A percentile compares a stretch with the other conserved stretches of the same genome.
These are phyloP conservation scores for Coemansia erecta DNA, from an alignment of 192 early-diverging fungal genomes.

Conservation along the genomic window DNA sequence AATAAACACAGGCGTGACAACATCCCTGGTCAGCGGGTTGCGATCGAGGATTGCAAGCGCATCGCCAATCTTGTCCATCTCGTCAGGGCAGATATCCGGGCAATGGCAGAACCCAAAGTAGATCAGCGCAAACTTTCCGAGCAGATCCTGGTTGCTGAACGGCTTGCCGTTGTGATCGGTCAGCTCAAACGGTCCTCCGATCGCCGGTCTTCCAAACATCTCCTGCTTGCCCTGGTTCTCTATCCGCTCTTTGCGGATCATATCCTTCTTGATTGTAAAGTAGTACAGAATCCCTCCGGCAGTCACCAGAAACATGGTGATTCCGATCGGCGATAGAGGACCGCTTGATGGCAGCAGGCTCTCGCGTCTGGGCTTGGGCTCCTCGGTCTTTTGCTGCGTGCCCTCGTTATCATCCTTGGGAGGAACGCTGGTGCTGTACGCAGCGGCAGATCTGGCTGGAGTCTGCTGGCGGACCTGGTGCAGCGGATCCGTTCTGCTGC, in stretches of 20 bases:
- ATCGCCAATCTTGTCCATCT: slow-evolving; percentile 95
- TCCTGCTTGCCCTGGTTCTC: slow-evolving; percentile 17
- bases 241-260: slow-evolving; percentile 39
- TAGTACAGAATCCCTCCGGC: slow-evolving; percentile 61
- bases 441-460: neutral
- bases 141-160: slow-evolving; percentile 43
- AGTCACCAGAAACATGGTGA: slow-evolving; percentile 56
- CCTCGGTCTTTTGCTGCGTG: slow-evolving; percentile 10
- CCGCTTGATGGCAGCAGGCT: slow-evolving; percentile 30
- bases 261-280: slow-evolving; percentile 64
- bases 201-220: slow-evolving; percentile 82
- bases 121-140: slow-evolving; percentile 81
- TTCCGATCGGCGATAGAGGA: slow-evolving; percentile 47
- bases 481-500: too few relatives aligned
- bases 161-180: slow-evolving; percentile 79
- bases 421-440: slow-evolving; percentile 29
- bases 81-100: slow-evolving; percentile 98
- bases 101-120: slow-evolving; percentile 99
- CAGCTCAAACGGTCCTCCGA: slow-evolving; percentile 88
- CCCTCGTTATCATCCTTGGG: slow-evolving; percentile 7
- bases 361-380: slow-evolving; percentile 14
- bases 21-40: slow-evolving; percentile 50
- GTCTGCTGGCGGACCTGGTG: neutral
- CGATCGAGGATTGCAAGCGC: slow-evolving; percentile 69
- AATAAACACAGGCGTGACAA: slow-evolving; percentile 88